Evolutionary conservation across 352 stramenopile genomes (phyloP).

Genomic region (Pythium phragmitis): DNA sequence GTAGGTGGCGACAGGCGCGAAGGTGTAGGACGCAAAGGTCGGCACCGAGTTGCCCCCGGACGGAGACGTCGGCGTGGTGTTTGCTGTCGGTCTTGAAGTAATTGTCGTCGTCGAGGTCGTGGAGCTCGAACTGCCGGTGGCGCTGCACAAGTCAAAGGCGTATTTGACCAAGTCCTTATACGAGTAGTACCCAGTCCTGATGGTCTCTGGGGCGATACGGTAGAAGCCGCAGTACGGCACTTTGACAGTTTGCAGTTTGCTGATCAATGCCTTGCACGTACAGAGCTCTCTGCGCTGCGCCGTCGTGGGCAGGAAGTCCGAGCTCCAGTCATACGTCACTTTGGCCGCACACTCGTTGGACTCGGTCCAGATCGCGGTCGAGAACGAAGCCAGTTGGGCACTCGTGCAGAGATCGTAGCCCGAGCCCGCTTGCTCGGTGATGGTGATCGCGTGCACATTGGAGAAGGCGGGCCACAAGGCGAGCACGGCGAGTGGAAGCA

Average conservation of each 20-base stretch:
- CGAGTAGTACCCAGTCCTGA: background rate
- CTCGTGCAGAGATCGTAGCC: background rate
- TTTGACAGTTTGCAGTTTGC: background rate
- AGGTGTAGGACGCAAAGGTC: conserved; percentile 7
- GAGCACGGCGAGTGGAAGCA: background rate
- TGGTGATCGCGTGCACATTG: background rate
- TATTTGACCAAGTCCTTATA: conserved; percentile 6
- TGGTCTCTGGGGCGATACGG: background rate
- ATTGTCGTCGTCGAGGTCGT: background rate
- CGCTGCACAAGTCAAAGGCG: background rate
- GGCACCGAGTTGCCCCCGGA: background rate
- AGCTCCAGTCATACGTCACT: conserved; percentile 2
- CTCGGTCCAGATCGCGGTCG: background rate
- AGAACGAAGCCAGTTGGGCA: background rate
- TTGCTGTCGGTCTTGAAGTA: background rate
- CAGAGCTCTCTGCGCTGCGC: conserved; percentile 3
- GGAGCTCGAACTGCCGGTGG: background rate
- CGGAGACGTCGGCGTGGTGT: background rate
- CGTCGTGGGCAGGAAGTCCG: background rate
- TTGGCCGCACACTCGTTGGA: background rate
- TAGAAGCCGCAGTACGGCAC: conserved; percentile 2
- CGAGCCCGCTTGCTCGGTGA: background rate
- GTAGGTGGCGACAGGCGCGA: background rate
- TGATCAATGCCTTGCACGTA: background rate
- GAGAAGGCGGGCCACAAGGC: background rate